Evolutionary conservation across 495 filamentous ascomycete species (phyloP).

Genomic region (Rusavskia elegans): DNA sequence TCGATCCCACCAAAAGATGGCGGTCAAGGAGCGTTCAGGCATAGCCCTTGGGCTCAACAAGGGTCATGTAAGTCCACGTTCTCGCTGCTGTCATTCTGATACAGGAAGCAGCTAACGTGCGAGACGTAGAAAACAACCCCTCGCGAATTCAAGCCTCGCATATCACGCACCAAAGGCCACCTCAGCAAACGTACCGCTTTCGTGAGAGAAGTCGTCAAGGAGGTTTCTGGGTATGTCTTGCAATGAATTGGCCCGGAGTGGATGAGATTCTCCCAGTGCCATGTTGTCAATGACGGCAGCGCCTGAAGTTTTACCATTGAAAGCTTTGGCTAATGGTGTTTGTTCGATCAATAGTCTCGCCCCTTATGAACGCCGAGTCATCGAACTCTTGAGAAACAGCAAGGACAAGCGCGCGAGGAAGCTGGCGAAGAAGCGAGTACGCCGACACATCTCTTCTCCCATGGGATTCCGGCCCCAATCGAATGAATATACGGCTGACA

Average conservation of each 20-base stretch:
- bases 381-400: constrained; percentile 95
- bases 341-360: constrained; percentile 48
- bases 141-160: constrained; percentile 64
- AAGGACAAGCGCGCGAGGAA: constrained; percentile 99
- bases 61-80: constrained; percentile 58
- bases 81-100: no score
- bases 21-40: constrained; percentile 49
- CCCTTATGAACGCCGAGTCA: constrained; percentile 94
- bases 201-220: constrained; percentile 87
- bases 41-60: constrained; percentile 72
- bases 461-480: neutral
- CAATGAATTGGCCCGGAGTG: no score
- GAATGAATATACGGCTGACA: neutral
- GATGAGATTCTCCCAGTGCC: no score
- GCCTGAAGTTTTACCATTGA: no score
- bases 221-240: constrained; percentile 64
- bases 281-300: no score
- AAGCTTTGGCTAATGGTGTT: neutral
- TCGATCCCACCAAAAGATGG: constrained; percentile 31
- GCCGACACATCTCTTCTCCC: constrained; percentile 15
- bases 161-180: constrained; percentile 81
- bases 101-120: no score
- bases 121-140: constrained; percentile 62
- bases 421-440: constrained; percentile 96
- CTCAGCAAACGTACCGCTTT: constrained; percentile 86